Conservation (phyloP, 768 basidiomycete genomes). For the Tulasnella sp. region DNA sequence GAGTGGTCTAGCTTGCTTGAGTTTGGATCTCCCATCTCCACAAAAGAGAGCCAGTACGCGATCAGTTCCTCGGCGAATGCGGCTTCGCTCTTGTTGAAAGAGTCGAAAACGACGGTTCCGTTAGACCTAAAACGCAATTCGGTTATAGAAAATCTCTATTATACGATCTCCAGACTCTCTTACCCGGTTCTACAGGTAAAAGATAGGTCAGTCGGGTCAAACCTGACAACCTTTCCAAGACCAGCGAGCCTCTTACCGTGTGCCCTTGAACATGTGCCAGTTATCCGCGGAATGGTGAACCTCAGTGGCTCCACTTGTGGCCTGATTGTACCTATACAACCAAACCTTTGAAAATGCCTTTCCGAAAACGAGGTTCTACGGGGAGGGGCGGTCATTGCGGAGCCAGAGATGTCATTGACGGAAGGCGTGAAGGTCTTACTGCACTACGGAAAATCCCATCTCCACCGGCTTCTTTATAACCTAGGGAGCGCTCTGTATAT, state of each 20-base stretch:
- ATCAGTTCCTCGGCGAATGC: conserved; percentile 23
- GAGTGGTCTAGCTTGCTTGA: conserved; percentile 14
- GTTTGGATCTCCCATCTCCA: conserved; percentile 22
- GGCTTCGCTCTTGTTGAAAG: conserved; percentile 11
- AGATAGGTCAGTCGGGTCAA: not conserved
- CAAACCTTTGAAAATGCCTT: not conserved
- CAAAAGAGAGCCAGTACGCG: conserved; percentile 24
- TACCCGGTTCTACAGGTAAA: not conserved
- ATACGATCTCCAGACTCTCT: not conserved
- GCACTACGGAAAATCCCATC: not conserved
- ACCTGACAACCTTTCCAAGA: not conserved
- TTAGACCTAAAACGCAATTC: conserved; percentile 9
- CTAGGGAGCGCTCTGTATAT: not conserved
- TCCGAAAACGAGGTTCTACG: conserved; percentile 3
- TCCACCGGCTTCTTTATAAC: not conserved
- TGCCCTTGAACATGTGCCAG: conserved; percentile 15
- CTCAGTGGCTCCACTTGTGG: not conserved
- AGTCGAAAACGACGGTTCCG: conserved; percentile 20
- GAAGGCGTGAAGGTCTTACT: not conserved
- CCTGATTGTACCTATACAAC: conserved; percentile 17
- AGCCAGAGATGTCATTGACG: not conserved
- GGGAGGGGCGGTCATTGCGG: not conserved
- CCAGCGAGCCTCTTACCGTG: not conserved
- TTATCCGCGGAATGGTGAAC: conserved; percentile 19
- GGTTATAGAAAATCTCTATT: not conserved